Evolutionary conservation across 2,329 filamentous ascomycete species (phyloP).

Genomic region (Aspergillus alliaceus): DNA sequence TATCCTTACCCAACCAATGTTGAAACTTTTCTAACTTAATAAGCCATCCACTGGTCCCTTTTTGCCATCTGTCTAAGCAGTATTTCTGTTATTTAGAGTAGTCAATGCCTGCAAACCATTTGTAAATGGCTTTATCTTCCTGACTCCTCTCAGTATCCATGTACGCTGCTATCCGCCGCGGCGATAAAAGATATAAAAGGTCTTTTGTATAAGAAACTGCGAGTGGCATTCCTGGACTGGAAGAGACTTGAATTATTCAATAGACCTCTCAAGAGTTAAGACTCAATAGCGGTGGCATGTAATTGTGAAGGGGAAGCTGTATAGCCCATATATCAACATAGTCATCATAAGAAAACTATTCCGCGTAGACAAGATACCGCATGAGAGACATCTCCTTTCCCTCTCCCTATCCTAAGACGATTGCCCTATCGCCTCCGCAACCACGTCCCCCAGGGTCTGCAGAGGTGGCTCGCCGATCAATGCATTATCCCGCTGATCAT

Average conservation of each 20-base stretch:
- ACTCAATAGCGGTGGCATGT: no score
- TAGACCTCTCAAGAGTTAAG: no score
- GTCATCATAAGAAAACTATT: no score
- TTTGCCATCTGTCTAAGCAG: not conserved
- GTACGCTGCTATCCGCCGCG: not conserved
- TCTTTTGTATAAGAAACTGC: no score
- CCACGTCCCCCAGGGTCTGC: slow-evolving; percentile 54
- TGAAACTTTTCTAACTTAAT: slow-evolving; percentile 12
- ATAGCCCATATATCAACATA: no score
- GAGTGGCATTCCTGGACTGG: no score
- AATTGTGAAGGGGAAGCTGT: no score
- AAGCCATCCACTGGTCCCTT: slow-evolving; percentile 17
- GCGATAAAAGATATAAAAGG: no score
- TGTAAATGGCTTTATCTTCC: not conserved
- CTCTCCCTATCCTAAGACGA: no score
- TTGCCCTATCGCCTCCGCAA: slow-evolving; percentile 21
- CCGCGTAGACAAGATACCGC: no score
- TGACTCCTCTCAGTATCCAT: not conserved
- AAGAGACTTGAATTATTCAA: no score
- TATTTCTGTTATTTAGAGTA: not conserved
- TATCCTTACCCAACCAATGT: slow-evolving; percentile 8
- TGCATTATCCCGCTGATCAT: slow-evolving; percentile 67
- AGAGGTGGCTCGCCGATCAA: slow-evolving; percentile 55
- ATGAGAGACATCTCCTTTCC: no score
- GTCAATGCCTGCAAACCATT: not conserved